These are phyloP conservation scores for Solanum hybrid DNA, from an alignment of 305 asterid genomes.

Conservation along the genomic window DNA sequence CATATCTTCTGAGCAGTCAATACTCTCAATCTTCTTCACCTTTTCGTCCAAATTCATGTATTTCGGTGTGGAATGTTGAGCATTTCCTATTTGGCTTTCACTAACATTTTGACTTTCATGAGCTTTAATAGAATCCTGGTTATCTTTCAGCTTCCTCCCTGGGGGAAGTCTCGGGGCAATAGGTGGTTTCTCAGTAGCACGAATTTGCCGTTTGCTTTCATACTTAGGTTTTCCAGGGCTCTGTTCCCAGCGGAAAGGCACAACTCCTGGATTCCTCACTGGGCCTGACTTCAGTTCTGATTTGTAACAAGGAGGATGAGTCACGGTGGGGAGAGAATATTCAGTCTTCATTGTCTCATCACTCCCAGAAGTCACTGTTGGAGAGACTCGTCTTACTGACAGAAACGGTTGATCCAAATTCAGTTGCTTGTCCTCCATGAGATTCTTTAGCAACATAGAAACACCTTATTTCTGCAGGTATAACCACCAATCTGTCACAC, in stretches of 20 bases:
- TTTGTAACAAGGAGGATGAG: slow-evolving; percentile 40
- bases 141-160: slow-evolving; percentile 36
- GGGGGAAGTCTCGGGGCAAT: slow-evolving; percentile 64
- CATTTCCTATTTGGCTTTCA: slow-evolving; percentile 8
- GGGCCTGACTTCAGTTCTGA: slow-evolving; percentile 78
- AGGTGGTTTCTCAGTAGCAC: slow-evolving; percentile 17
- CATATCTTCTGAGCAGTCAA: slow-evolving; percentile 1
- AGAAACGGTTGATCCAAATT: slow-evolving; percentile 51
- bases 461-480: slow-evolving; percentile 17
- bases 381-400: slow-evolving; percentile 46
- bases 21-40: slow-evolving; percentile 8
- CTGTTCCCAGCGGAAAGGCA: slow-evolving; percentile 78
- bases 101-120: slow-evolving; percentile 4
- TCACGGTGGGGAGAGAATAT: slow-evolving; percentile 11
- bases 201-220: slow-evolving; percentile 14
- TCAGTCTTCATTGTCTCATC: slow-evolving; percentile 15
- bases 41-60: slow-evolving; percentile 15
- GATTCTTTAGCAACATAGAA: slow-evolving; percentile 29
- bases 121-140: slow-evolving; percentile 21
- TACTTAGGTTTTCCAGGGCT: slow-evolving; percentile 75
- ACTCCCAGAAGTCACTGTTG: slow-evolving; percentile 20
- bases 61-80: neutral
- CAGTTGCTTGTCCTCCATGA: slow-evolving; percentile 60
- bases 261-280: slow-evolving; percentile 50
- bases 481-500: slow-evolving; percentile 1